Conservation (phyloP, 331 rosid genomes). For the Acacia concinna region DNA sequence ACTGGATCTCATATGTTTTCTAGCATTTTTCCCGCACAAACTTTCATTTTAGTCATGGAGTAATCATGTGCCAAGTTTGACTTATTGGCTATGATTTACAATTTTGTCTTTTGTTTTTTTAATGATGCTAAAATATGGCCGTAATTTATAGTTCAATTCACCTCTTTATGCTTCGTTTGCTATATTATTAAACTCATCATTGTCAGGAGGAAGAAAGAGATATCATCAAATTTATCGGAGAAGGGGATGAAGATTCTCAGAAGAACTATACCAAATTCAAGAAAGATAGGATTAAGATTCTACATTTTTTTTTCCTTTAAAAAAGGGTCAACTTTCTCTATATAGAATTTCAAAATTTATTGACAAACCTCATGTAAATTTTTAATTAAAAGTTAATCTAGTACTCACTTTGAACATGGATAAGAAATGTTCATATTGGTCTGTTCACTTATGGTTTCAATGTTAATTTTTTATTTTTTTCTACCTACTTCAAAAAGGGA, state of each 20-base stretch:
- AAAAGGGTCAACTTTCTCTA: neutral
- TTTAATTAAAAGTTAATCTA: neutral
- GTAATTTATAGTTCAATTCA: constrained; percentile 5
- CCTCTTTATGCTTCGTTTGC: constrained; percentile 29
- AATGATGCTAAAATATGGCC: neutral
- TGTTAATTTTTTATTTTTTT: too few relatives aligned
- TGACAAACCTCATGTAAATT: neutral
- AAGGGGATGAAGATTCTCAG: neutral
- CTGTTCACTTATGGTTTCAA: neutral
- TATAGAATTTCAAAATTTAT: neutral
- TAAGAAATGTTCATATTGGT: neutral
- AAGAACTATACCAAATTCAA: neutral
- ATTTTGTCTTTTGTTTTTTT: neutral
- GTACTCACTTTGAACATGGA: neutral
- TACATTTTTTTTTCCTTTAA: neutral
- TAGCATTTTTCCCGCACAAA: constrained; percentile 9
- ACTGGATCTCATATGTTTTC: constrained; percentile 33
- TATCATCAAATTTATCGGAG: neutral
- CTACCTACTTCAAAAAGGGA: neutral
- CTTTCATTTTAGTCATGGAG: constrained; percentile 14
- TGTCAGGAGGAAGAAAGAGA: neutral
- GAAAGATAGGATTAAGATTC: neutral
- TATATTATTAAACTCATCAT: neutral
- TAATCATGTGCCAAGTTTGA: constrained; percentile 31
- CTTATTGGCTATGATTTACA: constrained; percentile 20